phyloP scores from a whole-genome alignment of 306 rosid genomes.

The Dryas alaskensis region DNA sequence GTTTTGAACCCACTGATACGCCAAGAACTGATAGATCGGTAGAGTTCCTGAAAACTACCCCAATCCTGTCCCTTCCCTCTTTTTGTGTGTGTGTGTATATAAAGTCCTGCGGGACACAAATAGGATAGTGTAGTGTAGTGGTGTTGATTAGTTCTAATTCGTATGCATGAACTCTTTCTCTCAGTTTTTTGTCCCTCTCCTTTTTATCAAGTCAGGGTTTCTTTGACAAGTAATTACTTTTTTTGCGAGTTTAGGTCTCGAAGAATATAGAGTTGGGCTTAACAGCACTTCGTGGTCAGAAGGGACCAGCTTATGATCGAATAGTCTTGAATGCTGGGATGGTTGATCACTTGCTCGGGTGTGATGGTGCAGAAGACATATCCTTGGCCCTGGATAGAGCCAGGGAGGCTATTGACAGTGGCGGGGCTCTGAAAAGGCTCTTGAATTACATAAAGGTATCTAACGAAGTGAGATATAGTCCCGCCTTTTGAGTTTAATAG shows the following conservation, averaged over 20 bases:
- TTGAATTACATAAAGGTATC: slow-evolving; percentile 75
- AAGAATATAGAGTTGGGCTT: slow-evolving; percentile 89
- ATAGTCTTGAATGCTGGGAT: slow-evolving; percentile 85
- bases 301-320: slow-evolving; percentile 91
- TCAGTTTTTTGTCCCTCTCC: slow-evolving; percentile 2
- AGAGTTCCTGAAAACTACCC: slow-evolving; percentile 13
- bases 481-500: background rate
- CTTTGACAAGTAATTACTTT: slow-evolving; percentile 18
- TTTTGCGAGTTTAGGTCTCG: slow-evolving; percentile 50
- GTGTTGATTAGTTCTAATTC: background rate
- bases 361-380: slow-evolving; percentile 82
- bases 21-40: slow-evolving; percentile 99
- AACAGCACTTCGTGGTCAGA: slow-evolving; percentile 75
- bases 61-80: background rate
- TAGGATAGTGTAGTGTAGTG: background rate
- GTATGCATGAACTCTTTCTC: background rate
- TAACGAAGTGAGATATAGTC: slow-evolving; percentile 37
- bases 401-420: slow-evolving; percentile 91
- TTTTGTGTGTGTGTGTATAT: background rate
- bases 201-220: background rate
- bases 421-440: slow-evolving; percentile 76
- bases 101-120: background rate
- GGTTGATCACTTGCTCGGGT: slow-evolving; percentile 94
- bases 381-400: slow-evolving; percentile 75
- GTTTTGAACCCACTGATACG: slow-evolving; percentile 83